These are phyloP conservation scores for Brassica juncea DNA, from an alignment of 345 rosid species.

Conservation along the genomic window DNA sequence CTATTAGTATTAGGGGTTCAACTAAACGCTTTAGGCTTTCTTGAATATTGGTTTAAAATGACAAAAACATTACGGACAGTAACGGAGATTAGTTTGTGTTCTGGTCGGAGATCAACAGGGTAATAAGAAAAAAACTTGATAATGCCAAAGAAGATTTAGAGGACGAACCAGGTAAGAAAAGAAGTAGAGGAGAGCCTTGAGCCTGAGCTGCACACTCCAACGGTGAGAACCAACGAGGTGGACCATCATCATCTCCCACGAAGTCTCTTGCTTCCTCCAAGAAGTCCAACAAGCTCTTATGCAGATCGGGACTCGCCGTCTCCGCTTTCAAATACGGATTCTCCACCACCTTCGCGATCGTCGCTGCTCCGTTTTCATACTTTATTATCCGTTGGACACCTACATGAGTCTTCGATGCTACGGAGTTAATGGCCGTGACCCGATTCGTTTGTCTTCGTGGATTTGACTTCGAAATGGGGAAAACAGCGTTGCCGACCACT, in stretches of 20 bases:
- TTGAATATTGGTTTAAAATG: not conserved
- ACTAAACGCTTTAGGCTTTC: not conserved
- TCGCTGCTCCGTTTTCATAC: not conserved
- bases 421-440: slow-evolving; percentile 4
- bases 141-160: not conserved
- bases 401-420: not conserved
- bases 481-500: no score
- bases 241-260: slow-evolving; percentile 45
- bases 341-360: not conserved
- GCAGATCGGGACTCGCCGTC: slow-evolving; percentile 25
- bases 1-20: not conserved
- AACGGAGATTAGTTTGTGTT: not conserved
- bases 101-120: not conserved
- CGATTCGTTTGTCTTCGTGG: not conserved
- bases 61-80: not conserved
- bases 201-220: slow-evolving; percentile 44
- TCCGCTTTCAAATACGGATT: slow-evolving; percentile 23
- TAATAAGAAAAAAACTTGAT: not conserved
- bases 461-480: no score
- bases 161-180: slow-evolving; percentile 52
- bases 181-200: slow-evolving; percentile 52
- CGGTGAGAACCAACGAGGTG: slow-evolving; percentile 75
- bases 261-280: slow-evolving; percentile 38
- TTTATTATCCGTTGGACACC: not conserved
- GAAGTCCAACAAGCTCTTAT: slow-evolving; percentile 45